These are phyloP conservation scores for Russula olivacea DNA, from an alignment of 768 basidiomycete genomes.

Conservation along the genomic window DNA sequence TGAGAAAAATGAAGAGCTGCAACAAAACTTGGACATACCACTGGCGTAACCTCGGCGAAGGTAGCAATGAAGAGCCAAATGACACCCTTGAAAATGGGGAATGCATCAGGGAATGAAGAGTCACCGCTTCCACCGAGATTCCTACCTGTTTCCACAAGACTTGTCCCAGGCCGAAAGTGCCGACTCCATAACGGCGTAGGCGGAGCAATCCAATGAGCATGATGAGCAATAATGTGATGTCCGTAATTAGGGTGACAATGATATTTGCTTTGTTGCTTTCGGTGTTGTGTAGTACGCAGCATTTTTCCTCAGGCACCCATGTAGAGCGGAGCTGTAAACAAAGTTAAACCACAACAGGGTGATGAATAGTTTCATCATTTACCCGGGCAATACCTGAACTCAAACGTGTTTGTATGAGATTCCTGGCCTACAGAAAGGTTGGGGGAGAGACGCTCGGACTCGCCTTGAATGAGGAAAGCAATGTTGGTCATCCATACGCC, in stretches of 20 bases:
- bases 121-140: background rate
- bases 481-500: background rate
- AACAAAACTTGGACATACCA: background rate
- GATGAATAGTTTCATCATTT: background rate
- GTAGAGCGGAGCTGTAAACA: background rate
- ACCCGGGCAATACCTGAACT: background rate
- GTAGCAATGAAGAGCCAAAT: background rate
- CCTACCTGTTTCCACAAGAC: background rate
- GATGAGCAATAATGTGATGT: background rate
- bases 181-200: background rate
- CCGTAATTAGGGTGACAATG: background rate
- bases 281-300: background rate
- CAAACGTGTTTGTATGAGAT: background rate
- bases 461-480: background rate
- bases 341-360: background rate
- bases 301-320: background rate
- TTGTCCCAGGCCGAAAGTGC: background rate
- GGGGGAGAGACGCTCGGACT: background rate
- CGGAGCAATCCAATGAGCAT: background rate
- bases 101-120: background rate
- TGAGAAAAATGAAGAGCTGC: background rate
- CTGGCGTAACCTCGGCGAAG: background rate
- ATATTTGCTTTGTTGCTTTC: background rate
- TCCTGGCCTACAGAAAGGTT: background rate
- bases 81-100: background rate